Percentiles rank a stretch among this genome's conserved stretches.
Conservation (phyloP, 345 rosid species). For the Syzygium jambos region DNA sequence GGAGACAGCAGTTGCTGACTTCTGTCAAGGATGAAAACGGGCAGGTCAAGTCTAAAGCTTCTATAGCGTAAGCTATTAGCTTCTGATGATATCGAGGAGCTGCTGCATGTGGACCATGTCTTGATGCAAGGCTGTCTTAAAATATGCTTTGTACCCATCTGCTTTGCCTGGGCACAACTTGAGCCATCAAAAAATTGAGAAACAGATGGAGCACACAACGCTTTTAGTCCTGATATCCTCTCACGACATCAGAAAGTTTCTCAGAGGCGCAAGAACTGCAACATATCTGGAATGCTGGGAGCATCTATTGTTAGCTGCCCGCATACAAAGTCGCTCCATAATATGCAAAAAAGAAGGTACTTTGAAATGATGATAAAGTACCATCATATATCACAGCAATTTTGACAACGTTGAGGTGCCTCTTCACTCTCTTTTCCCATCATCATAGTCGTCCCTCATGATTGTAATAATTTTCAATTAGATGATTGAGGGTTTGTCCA, state of each 20-base stretch:
- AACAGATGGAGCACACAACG: not conserved
- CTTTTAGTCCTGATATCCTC: not conserved
- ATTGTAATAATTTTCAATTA: not conserved
- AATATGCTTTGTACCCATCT: not conserved
- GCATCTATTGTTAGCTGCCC: not conserved
- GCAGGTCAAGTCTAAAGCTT: constrained; percentile 1
- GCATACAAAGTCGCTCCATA: not conserved
- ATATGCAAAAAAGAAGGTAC: not conserved
- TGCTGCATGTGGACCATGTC: not conserved
- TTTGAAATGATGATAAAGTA: not conserved
- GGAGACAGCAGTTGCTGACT: constrained; percentile 37
- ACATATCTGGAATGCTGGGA: not conserved
- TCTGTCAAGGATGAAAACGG: constrained; percentile 23
- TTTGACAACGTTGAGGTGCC: not conserved
- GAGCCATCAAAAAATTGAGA: not conserved
- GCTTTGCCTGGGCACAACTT: not conserved
- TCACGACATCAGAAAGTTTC: not conserved
- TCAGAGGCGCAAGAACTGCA: not conserved
- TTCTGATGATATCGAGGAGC: not conserved
- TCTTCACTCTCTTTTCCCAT: not conserved
- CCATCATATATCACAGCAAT: not conserved
- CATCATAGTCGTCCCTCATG: not conserved
- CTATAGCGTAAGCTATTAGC: not conserved
- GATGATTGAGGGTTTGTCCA: not conserved
- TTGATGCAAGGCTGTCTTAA: not conserved